Percentiles rank a stretch among this genome's conserved stretches.
Evolutionary conservation across 192 early-diverging fungal species (phyloP).

Genomic region (Coemansia sp.): DNA sequence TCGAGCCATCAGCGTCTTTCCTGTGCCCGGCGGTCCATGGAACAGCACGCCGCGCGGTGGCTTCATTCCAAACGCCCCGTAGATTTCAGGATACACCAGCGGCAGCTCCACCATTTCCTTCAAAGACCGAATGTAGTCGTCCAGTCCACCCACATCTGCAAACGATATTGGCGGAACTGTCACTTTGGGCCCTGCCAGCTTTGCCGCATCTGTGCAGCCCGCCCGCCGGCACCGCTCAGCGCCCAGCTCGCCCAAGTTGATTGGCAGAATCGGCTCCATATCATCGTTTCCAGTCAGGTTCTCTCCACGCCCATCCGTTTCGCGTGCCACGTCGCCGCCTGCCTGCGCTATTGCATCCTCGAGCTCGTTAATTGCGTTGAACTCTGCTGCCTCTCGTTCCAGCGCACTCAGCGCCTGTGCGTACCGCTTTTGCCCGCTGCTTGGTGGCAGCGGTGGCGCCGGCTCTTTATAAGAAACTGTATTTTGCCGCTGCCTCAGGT

Average conservation of each 20-base stretch:
- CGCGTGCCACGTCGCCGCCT: neutral
- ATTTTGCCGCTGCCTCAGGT: constrained; percentile 9
- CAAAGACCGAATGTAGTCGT: constrained; percentile 66
- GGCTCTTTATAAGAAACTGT: constrained; percentile 10
- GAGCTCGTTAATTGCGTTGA: constrained; percentile 4
- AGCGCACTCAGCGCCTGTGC: neutral
- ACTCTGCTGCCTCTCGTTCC: constrained; percentile 13
- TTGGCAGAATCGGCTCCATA: constrained; percentile 19
- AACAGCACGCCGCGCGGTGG: constrained; percentile 87
- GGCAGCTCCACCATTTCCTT: constrained; percentile 82
- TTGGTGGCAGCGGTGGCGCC: neutral
- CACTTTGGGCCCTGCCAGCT: neutral
- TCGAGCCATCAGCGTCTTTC: constrained; percentile 91
- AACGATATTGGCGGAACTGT: constrained; percentile 3
- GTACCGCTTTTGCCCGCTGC: neutral
- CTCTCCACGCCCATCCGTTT: neutral
- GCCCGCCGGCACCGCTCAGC: constrained; percentile 21
- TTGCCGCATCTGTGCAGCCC: constrained; percentile 1
- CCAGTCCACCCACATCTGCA: constrained; percentile 66
- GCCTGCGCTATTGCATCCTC: constrained; percentile 3
- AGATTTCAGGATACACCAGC: constrained; percentile 69
- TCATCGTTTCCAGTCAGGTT: constrained; percentile 11
- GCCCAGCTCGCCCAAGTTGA: constrained; percentile 23
- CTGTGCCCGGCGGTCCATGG: constrained; percentile 89
- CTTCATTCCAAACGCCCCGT: constrained; percentile 69